These are phyloP conservation scores for Peronospora destructor DNA, from an alignment of 352 stramenopile species.

Conservation along the genomic window DNA sequence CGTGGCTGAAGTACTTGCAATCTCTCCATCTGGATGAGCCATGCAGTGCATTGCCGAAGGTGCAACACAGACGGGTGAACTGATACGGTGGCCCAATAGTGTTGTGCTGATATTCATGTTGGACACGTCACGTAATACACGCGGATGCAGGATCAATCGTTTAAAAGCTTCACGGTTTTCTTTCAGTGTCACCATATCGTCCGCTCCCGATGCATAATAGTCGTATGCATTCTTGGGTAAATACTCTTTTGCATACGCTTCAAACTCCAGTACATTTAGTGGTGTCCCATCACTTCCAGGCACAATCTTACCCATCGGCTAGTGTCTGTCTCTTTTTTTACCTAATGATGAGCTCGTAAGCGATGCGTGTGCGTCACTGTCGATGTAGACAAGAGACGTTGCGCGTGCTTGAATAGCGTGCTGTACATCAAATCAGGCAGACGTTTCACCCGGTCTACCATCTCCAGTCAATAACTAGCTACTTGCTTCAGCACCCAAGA, in stretches of 20 bases:
- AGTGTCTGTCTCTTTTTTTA: too few species aligned
- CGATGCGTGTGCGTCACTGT: too few species aligned
- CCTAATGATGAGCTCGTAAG: too few species aligned
- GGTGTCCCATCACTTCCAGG: constrained; percentile 62
- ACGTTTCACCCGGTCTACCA: neutral
- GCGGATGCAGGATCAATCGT: constrained; percentile 90
- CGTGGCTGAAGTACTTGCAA: constrained; percentile 73
- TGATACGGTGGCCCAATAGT: constrained; percentile 85
- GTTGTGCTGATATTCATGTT: constrained; percentile 89
- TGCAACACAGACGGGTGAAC: constrained; percentile 91
- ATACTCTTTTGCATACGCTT: constrained; percentile 83
- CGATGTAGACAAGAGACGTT: neutral
- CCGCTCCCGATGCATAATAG: constrained; percentile 89
- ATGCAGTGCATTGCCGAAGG: constrained; percentile 90
- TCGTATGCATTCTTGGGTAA: constrained; percentile 88
- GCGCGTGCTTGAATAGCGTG: neutral
- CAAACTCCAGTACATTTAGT: constrained; percentile 88
- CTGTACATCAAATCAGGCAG: neutral
- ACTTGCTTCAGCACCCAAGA: too few species aligned
- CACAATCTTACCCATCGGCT: constrained; percentile 52
- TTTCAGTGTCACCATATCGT: constrained; percentile 86
- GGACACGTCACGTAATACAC: constrained; percentile 90
- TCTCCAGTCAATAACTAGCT: too few species aligned
- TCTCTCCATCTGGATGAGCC: constrained; percentile 92
- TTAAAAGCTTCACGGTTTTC: constrained; percentile 88